phyloP scores from a whole-genome alignment of 2,329 filamentous ascomycete genomes.

The Bertia moriformis region DNA sequence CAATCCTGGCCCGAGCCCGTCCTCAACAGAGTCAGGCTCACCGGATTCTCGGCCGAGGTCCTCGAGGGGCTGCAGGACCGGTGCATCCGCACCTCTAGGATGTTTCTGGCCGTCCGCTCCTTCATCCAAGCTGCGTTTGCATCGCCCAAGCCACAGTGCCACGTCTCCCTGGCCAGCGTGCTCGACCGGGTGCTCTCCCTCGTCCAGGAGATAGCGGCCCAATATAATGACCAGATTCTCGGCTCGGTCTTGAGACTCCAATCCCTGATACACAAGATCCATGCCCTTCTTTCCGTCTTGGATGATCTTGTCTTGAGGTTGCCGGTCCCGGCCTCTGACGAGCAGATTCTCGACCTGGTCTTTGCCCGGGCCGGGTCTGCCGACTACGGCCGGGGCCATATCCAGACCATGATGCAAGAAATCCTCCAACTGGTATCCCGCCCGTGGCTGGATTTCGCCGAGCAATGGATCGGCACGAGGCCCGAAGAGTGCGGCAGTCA shows the following conservation, averaged over 20 bases:
- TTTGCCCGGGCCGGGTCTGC: slow-evolving; percentile 47
- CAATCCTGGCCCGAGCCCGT: slow-evolving; percentile 34
- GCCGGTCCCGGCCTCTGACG: slow-evolving; percentile 31
- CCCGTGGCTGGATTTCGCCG: slow-evolving; percentile 54
- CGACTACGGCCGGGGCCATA: slow-evolving; percentile 45
- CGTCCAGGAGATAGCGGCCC: slow-evolving; percentile 32
- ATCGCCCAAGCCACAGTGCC: slow-evolving; percentile 25
- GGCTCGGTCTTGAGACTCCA: slow-evolving; percentile 38
- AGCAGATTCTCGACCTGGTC: slow-evolving; percentile 43
- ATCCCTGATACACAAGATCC: slow-evolving; percentile 27
- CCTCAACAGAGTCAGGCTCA: slow-evolving; percentile 30
- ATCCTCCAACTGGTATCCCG: slow-evolving; percentile 46
- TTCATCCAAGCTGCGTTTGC: slow-evolving; percentile 32
- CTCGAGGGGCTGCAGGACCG: slow-evolving; percentile 28
- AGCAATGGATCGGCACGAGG: slow-evolving; percentile 62
- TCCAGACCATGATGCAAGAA: slow-evolving; percentile 52
- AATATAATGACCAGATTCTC: slow-evolving; percentile 21
- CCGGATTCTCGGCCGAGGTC: slow-evolving; percentile 36
- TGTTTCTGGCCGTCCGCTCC: slow-evolving; percentile 25
- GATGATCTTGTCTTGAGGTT: slow-evolving; percentile 31
- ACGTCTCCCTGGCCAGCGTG: slow-evolving; percentile 35
- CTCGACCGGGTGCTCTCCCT: slow-evolving; percentile 30
- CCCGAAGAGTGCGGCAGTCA: slow-evolving; percentile 39
- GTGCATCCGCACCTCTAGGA: slow-evolving; percentile 31
- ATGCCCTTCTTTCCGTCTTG: slow-evolving; percentile 34